phyloP scores from a whole-genome alignment of 1,284 basidiomycete genomes.

The Pseudozyma flocculosa region DNA sequence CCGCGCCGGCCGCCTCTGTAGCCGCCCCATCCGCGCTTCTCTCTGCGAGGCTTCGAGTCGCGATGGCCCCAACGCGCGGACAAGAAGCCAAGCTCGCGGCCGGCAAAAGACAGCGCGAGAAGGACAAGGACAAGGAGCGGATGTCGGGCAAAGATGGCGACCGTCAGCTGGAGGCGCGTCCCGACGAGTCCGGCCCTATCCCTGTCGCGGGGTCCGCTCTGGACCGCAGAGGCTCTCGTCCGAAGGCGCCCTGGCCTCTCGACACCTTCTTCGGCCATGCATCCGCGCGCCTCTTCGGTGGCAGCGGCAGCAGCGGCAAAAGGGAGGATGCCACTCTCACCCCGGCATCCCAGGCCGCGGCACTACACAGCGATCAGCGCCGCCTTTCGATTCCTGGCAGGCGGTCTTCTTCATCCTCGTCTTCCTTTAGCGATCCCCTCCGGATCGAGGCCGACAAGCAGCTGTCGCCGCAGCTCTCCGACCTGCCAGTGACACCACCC shows the following conservation, averaged over 20 bases:
- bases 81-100: background rate
- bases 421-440: too few species aligned
- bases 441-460: background rate
- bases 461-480: background rate
- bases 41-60: too few species aligned
- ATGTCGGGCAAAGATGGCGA: too few species aligned
- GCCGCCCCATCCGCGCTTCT: too few species aligned
- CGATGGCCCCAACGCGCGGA: background rate
- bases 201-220: too few species aligned
- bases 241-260: slow-evolving; percentile 23
- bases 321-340: background rate
- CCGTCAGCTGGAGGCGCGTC: too few species aligned
- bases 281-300: background rate
- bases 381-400: too few species aligned
- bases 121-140: background rate
- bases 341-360: too few species aligned
- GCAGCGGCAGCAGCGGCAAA: background rate
- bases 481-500: background rate
- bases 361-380: too few species aligned
- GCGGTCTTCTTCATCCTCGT: too few species aligned
- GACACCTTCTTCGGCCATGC: slow-evolving; percentile 11
- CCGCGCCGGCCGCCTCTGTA: too few species aligned
- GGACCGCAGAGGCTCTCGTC: slow-evolving; percentile 1
- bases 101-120: background rate
- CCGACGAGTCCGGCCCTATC: too few species aligned